These are phyloP conservation scores for Pseudogymnoascus sp. DNA, from an alignment of 2,329 filamentous ascomycete species.

Conservation along the genomic window DNA sequence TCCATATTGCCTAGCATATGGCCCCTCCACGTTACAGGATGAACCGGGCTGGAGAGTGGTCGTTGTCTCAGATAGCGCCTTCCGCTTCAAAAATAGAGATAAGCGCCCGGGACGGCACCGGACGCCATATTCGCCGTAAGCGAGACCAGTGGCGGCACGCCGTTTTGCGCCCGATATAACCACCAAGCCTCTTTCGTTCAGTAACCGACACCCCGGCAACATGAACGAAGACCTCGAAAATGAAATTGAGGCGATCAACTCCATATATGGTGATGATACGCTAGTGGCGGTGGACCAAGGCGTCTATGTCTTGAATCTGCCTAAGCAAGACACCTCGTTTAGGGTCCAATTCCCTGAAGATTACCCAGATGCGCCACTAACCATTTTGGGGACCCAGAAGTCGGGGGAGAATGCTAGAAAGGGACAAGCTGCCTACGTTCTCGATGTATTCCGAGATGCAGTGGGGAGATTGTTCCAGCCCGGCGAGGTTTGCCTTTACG, in stretches of 20 bases:
- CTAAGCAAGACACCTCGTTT: conserved; percentile 49
- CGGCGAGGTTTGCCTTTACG: conserved; percentile 80
- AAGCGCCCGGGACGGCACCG: neutral
- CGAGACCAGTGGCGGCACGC: neutral
- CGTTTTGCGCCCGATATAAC: conserved; percentile 1
- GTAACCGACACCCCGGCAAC: neutral
- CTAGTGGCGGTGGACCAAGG: conserved; percentile 38
- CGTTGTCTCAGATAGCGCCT: neutral
- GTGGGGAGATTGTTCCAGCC: conserved; percentile 62
- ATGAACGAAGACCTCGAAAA: conserved; percentile 48
- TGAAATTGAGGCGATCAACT: conserved; percentile 76
- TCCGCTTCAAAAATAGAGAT: conserved; percentile 8
- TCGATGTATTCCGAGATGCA: conserved; percentile 62
- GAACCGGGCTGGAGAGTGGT: conserved; percentile 1
- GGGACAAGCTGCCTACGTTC: conserved; percentile 65
- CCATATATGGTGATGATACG: conserved; percentile 70
- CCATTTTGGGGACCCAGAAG: conserved; percentile 71
- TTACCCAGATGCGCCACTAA: conserved; percentile 71
- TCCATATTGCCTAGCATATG: conserved; percentile 7
- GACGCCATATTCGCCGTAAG: conserved; percentile 1
- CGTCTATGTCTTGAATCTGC: conserved; percentile 60
- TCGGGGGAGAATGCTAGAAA: conserved; percentile 61
- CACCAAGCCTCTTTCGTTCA: neutral
- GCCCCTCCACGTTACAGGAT: neutral
- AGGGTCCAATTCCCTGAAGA: conserved; percentile 61